phyloP scores from a whole-genome alignment of 1,284 basidiomycete genomes.

The Moesziomyces aphidis region DNA sequence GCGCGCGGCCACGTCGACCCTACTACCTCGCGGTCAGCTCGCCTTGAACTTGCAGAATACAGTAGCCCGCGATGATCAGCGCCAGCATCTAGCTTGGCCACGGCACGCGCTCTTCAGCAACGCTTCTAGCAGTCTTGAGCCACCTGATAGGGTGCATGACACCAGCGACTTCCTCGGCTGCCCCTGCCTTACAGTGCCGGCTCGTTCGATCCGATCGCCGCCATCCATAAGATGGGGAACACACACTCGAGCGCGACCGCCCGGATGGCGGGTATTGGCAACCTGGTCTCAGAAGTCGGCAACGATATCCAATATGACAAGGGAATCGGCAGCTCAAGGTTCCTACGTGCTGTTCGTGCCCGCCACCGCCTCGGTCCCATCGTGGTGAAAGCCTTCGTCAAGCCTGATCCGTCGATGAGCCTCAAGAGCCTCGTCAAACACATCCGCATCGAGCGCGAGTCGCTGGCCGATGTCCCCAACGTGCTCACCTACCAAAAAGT shows the following conservation, averaged over 20 bases:
- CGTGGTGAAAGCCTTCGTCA: constrained; percentile 84
- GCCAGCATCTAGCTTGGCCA: not conserved
- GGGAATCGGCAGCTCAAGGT: constrained; percentile 87
- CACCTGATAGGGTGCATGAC: not conserved
- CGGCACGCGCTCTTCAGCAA: too few relatives aligned
- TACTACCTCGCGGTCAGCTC: not conserved
- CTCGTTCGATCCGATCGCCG: not conserved
- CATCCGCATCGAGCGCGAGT: constrained; percentile 83
- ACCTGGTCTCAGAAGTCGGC: constrained; percentile 58
- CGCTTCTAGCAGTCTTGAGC: not conserved
- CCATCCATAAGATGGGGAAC: constrained; percentile 44
- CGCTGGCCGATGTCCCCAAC: constrained; percentile 84
- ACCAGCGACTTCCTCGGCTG: not conserved
- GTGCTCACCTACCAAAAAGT: constrained; percentile 90
- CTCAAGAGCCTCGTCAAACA: constrained; percentile 77
- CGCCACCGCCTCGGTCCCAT: constrained; percentile 78
- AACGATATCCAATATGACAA: constrained; percentile 63
- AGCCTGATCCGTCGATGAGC: constrained; percentile 79
- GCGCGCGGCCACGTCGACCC: too few relatives aligned
- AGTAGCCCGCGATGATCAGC: not conserved
- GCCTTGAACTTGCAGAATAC: not conserved
- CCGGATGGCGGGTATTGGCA: constrained; percentile 53
- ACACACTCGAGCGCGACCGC: constrained; percentile 47
- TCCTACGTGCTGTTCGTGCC: constrained; percentile 90
- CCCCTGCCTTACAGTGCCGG: not conserved